phyloP scores from a whole-genome alignment of 176 grass and related monocot genomes.

The Thalia dealbata region DNA sequence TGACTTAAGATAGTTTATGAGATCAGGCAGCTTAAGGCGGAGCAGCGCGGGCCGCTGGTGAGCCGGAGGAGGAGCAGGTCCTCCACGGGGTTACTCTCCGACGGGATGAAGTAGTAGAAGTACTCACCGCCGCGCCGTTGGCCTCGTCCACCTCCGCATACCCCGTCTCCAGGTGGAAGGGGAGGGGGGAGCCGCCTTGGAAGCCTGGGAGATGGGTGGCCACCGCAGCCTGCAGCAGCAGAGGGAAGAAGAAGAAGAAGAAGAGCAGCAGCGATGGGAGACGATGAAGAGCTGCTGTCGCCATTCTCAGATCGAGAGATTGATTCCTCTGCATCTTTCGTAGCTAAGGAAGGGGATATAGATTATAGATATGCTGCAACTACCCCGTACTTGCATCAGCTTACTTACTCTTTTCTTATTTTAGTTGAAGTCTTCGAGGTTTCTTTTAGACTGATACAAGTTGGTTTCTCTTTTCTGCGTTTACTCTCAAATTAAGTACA shows the following conservation, averaged over 20 bases:
- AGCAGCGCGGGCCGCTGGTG: constrained; percentile 3
- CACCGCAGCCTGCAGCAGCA: neutral
- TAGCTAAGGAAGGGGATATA: no score
- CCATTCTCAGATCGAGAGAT: no score
- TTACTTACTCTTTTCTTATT: no score
- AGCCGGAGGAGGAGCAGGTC: neutral
- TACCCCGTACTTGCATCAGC: no score
- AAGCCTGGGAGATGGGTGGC: neutral
- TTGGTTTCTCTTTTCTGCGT: no score
- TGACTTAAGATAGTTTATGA: no score
- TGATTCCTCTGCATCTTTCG: no score
- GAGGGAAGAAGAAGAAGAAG: neutral
- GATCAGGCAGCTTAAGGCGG: neutral
- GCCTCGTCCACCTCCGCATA: neutral
- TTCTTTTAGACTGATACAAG: no score
- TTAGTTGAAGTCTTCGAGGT: no score
- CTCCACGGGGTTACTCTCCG: neutral
- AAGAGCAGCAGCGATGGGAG: neutral
- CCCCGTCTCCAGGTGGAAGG: neutral
- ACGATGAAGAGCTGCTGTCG: neutral
- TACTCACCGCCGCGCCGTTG: neutral
- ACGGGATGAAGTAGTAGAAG: constrained; percentile 2
- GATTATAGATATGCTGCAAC: no score
- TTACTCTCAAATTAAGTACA: no score
- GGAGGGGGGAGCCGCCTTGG: neutral